Evolutionary conservation across 106 monocot species (phyloP), one percentile per base, ranked within the genome.

Genomic region (Dioscorea alata): DNA sequence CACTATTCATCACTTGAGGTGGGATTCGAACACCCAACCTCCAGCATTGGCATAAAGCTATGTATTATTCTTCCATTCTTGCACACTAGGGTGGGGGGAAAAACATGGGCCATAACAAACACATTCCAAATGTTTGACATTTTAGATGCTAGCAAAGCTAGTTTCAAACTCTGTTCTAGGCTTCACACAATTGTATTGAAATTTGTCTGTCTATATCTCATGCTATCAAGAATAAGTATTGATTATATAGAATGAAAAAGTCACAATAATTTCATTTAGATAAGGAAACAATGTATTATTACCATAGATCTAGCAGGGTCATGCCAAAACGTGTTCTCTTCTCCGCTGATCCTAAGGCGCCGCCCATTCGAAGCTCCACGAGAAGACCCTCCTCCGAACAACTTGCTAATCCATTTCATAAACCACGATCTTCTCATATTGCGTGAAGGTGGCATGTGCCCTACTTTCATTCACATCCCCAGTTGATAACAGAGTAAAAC

Each of bases 351-450:
- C 24, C 74, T 73, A 18, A 89, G 86, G 0, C 51, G 69, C 34
- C 74, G 69, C 22, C 85, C 82, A 70, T 84, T 74, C n/a, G 85
- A 73, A 15, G 68, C 24, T 20, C 73, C 71, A 50, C 64, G 50
- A 16, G 67, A 22, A 14, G 78, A 71, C 66, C 97, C 97, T 70
- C 97, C 97, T 70, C 75, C 85, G 68, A 97, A 83, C 48, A 97
- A 35, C 64, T 76, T 86, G 72, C 82, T 70, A 9, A 97, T 76
- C 97, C 97, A 97, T 86, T 75, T 92, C 84, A 92, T 75, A 61
- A 97, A 81, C 18, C 89, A 59, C 25, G 89, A 87, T 72, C 63
- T 92, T 70, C 85, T 89, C 69, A 78, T 77, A 64, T 23, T 67
- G 24, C 53, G 54, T 31, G 72, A 60, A 50, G 72, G 49, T 66